phyloP scores from a whole-genome alignment of 2,329 filamentous ascomycete genomes.

The Neobulgaria alba region DNA sequence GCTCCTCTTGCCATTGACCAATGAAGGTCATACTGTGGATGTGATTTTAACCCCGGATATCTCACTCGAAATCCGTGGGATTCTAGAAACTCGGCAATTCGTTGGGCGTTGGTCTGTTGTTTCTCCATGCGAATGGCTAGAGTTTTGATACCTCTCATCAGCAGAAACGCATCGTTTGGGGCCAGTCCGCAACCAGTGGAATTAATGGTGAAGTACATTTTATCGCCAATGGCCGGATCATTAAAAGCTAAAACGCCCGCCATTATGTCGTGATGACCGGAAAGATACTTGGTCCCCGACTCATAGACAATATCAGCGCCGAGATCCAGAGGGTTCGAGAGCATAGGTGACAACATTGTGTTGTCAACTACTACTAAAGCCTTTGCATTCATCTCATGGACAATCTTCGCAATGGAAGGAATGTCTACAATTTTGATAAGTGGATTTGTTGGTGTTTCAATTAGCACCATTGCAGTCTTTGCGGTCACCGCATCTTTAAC shows the following conservation, averaged over 20 bases:
- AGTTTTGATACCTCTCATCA: constrained; percentile 94
- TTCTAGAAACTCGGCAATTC: constrained; percentile 88
- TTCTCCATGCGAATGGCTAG: constrained; percentile 97
- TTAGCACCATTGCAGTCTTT: constrained; percentile 90
- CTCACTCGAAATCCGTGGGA: constrained; percentile 86
- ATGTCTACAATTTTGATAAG: constrained; percentile 98
- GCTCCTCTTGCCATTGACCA: constrained; percentile 92
- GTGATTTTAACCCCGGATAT: constrained; percentile 87
- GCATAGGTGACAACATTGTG: constrained; percentile 95
- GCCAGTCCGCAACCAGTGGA: constrained; percentile 88
- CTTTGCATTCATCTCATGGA: constrained; percentile 68
- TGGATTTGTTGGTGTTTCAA: constrained; percentile 96
- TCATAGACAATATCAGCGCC: constrained; percentile 97
- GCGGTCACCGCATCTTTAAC: constrained; percentile 60
- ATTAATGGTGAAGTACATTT: constrained; percentile 95
- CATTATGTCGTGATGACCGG: constrained; percentile 98
- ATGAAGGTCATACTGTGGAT: constrained; percentile 94
- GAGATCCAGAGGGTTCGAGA: constrained; percentile 86
- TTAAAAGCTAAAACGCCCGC: constrained; percentile 93
- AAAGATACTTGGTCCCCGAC: constrained; percentile 95
- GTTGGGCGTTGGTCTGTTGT: constrained; percentile 86
- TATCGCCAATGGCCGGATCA: constrained; percentile 70
- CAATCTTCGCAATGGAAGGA: constrained; percentile 62
- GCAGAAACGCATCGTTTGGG: constrained; percentile 91
- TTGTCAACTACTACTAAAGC: constrained; percentile 92